Conservation (phyloP, 2,329 filamentous ascomycete genomes). For the Calonectria crousiana region DNA sequence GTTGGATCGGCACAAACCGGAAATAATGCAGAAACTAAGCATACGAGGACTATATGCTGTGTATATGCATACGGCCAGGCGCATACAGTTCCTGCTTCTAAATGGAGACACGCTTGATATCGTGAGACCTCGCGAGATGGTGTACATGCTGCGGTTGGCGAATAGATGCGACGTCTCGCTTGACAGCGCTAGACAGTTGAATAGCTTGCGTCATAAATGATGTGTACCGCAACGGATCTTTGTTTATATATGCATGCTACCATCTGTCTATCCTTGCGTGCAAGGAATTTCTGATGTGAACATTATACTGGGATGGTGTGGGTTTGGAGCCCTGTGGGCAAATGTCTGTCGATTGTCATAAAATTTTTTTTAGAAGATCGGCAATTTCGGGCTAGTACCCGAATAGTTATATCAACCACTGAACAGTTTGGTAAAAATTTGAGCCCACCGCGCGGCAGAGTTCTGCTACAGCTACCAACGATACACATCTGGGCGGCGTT, state of each 20-base stretch:
- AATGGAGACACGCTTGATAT: background rate
- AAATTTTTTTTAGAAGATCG: background rate
- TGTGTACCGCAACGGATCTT: background rate
- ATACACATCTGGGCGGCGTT: background rate
- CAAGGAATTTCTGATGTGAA: background rate
- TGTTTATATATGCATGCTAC: background rate
- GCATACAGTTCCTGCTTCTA: background rate
- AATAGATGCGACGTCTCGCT: background rate
- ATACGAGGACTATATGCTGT: background rate
- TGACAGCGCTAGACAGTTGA: background rate
- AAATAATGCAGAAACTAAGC: conserved; percentile 1
- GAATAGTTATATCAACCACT: background rate
- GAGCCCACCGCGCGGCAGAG: background rate
- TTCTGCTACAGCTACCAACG: background rate
- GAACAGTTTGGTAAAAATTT: background rate
- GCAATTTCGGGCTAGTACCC: background rate
- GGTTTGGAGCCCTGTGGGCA: background rate
- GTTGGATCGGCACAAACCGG: conserved; percentile 7
- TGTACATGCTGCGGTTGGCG: background rate
- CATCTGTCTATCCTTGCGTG: background rate
- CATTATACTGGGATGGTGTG: background rate
- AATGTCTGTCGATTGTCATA: background rate
- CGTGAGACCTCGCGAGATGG: background rate
- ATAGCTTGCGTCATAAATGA: background rate
- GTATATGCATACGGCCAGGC: background rate